phyloP scores from a whole-genome alignment of 2,329 filamentous ascomycete genomes.

The Ophidiomyces ophidiicola region DNA sequence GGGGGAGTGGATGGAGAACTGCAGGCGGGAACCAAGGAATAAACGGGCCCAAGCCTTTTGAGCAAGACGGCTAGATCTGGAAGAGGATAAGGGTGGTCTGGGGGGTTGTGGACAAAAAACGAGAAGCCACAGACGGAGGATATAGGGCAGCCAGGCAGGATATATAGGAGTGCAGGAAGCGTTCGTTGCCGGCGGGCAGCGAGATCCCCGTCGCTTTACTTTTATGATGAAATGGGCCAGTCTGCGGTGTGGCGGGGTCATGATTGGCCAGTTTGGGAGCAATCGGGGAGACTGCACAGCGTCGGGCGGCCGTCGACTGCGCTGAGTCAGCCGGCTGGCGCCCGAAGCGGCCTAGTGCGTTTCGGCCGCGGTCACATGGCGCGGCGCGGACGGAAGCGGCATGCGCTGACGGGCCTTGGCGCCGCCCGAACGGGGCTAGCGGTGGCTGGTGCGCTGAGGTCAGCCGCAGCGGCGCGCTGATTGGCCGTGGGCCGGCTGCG shows the following conservation, averaged over 20 bases:
- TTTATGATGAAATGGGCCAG: constrained; percentile 11
- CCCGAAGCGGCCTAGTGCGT: background rate
- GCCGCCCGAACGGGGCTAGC: too few relatives aligned
- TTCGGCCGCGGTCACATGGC: constrained; percentile 2
- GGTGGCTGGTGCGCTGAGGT: too few relatives aligned
- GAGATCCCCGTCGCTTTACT: background rate
- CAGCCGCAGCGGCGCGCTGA: too few relatives aligned
- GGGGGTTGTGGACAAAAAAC: constrained; percentile 3
- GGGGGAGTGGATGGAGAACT: too few relatives aligned
- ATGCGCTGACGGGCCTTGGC: too few relatives aligned
- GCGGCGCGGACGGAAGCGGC: too few relatives aligned
- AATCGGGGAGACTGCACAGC: constrained; percentile 13
- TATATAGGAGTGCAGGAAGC: constrained; percentile 6
- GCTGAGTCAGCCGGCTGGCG: too few relatives aligned
- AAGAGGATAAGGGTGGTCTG: constrained; percentile 4
- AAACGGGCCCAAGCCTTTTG: too few relatives aligned
- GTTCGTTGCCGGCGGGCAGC: background rate
- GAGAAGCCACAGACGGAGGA: constrained; percentile 10
- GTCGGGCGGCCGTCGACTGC: constrained; percentile 4
- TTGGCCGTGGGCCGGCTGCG: too few relatives aligned
- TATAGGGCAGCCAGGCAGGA: constrained; percentile 9
- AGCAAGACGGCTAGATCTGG: constrained; percentile 8
- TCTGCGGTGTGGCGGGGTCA: constrained; percentile 6
- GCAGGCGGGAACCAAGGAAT: too few relatives aligned
- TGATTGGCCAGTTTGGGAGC: constrained; percentile 29